Evolutionary conservation across 495 filamentous ascomycete species (phyloP).

Genomic region (Pyrenopolyporus hunteri): DNA sequence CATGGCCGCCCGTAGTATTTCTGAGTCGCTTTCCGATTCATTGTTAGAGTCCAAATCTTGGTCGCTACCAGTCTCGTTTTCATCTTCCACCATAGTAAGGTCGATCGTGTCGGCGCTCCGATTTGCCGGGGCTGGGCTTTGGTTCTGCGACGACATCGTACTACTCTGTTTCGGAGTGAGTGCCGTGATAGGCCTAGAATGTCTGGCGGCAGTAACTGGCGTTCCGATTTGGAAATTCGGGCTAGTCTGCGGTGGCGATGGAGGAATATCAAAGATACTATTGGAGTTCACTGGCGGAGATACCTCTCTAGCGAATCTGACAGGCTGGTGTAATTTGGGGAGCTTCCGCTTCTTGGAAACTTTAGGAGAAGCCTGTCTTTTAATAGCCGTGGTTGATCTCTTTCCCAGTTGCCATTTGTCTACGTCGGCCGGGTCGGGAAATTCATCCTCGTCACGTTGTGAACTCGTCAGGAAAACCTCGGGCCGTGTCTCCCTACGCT

Average conservation of each 20-base stretch:
- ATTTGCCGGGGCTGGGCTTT: conserved; percentile 34
- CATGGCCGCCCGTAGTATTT: conserved; percentile 49
- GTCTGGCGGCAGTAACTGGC: conserved; percentile 13
- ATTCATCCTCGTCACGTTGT: conserved; percentile 41
- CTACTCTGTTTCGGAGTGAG: conserved; percentile 36
- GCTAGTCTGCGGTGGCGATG: conserved; percentile 39
- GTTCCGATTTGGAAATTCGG: conserved; percentile 26
- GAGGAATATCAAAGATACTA: conserved; percentile 39
- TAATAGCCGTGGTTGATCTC: conserved; percentile 3
- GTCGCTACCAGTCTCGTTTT: conserved; percentile 11
- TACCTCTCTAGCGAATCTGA: conserved; percentile 4
- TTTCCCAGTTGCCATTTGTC: conserved; percentile 37
- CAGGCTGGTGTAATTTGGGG: conserved; percentile 23
- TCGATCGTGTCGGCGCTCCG: conserved; percentile 35
- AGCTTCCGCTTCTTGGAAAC: conserved; percentile 30
- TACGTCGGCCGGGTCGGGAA: conserved; percentile 40
- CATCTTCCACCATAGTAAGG: conserved; percentile 32
- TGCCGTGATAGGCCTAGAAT: conserved; percentile 3
- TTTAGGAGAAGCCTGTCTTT: conserved; percentile 37
- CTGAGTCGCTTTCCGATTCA: conserved; percentile 50
- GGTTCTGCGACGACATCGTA: conserved; percentile 33
- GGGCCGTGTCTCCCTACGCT: conserved; percentile 3
- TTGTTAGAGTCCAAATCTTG: conserved; percentile 27
- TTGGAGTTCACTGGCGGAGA: conserved; percentile 6
- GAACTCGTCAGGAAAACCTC: conserved; percentile 22